Base-by-base conservation (phyloP, 345 rosid genomes). In the Nephelium lappaceum region DNA sequence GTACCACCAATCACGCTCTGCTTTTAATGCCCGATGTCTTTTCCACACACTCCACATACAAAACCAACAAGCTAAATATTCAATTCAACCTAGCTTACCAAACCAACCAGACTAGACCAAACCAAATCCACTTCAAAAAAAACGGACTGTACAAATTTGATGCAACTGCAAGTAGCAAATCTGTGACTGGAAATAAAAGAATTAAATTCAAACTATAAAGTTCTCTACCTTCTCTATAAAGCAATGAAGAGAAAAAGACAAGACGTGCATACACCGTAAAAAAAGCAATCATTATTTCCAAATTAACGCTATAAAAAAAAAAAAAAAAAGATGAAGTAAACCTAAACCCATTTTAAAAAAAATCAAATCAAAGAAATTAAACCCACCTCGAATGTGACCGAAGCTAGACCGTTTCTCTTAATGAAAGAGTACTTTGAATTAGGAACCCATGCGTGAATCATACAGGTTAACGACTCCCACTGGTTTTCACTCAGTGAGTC, bases 401-500 rank as follows among this genome's bases (percentile, higher is more conserved):
- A 87, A 73, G 88, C 77, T 0, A 91, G 87, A 63, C 88, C 90
- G n/a, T 86, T 82, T 19, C 78, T 81, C 23, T 84, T 85, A 39
- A 87, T 23, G 75, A 90, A 75, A 1, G 79, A 68, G 79, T 82
- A 82, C 81, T 74, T 88, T 42, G 98, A 77, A 69, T 90, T 87
- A 5, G 99, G 99, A 14, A 90, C 89, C 85, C 88, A 90, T 24
- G 95, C 42, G 38, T 91, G 88, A 74, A 95, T 82, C 81, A 95
- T 79, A 82, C 98, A 95, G 39, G 88, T 82, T 25, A 95, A 80
- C 18, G 98, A 95, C 82, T 85, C 84, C 93, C 93, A 93, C 81
- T 92, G 94, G 86, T 95, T 93, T 70, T 80, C 76, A 85, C 95
- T 93, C 84, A 95, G 88, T 74, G 98, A 95, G 86, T 95, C 98